Conservation (phyloP, 441 rosid species). For the Omphalea diandra region DNA sequence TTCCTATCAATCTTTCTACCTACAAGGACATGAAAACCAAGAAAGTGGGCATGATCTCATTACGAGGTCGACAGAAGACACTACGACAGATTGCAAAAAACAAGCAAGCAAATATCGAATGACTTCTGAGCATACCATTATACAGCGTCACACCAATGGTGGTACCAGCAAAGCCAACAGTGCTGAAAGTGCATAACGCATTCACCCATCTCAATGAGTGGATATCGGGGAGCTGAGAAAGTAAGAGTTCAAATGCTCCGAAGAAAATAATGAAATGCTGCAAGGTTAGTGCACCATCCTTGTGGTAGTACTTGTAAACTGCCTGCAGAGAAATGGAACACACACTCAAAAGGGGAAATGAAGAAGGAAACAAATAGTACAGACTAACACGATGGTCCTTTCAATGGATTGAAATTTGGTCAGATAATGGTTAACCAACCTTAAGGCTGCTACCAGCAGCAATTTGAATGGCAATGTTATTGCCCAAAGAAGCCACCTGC, state of each 20-base stretch:
- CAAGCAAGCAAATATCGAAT: background rate
- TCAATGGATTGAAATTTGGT: background rate
- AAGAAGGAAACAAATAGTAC: background rate
- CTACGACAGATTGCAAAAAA: background rate
- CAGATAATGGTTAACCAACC: conserved; percentile 29
- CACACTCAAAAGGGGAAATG: background rate
- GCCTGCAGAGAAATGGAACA: conserved; percentile 29
- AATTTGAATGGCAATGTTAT: conserved; percentile 52
- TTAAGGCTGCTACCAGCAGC: conserved; percentile 56
- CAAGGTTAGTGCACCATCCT: conserved; percentile 35
- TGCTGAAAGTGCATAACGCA: conserved; percentile 43
- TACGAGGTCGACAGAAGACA: background rate
- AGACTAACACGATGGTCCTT: background rate
- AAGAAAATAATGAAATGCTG: conserved; percentile 49
- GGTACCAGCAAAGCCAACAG: conserved; percentile 53
- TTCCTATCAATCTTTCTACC: conserved; percentile 42
- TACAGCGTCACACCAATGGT: conserved; percentile 45
- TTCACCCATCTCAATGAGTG: conserved; percentile 55
- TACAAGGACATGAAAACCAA: conserved; percentile 10
- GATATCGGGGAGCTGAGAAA: conserved; percentile 55
- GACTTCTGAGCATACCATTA: conserved; percentile 31
- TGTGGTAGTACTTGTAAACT: conserved; percentile 38
- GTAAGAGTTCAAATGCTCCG: conserved; percentile 46
- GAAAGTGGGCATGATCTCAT: no score
- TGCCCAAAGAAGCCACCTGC: conserved; percentile 62